Conservation (phyloP, 1,284 basidiomycete species). For the Ganoderma lingzhi region DNA sequence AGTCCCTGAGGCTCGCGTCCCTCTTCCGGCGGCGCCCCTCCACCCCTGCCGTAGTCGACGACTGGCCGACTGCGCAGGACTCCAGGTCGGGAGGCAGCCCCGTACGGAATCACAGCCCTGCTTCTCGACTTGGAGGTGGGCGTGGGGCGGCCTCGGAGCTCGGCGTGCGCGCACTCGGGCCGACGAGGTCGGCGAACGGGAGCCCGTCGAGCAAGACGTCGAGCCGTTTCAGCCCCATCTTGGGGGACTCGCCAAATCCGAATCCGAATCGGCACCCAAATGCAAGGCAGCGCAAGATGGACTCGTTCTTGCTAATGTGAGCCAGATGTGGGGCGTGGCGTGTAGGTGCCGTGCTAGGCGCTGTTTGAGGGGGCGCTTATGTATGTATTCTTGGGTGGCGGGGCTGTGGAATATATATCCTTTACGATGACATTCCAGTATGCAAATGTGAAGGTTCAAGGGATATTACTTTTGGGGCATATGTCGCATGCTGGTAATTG, state of each 20-base stretch:
- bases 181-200: neutral
- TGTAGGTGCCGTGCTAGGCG: neutral
- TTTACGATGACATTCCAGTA: too few relatives aligned
- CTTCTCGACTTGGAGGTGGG: slow-evolving; percentile 3
- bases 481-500: too few relatives aligned
- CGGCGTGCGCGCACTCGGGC: neutral
- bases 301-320: slow-evolving; percentile 29
- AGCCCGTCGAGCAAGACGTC: slow-evolving; percentile 7
- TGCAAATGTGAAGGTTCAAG: too few relatives aligned
- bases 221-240: slow-evolving; percentile 4
- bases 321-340: neutral
- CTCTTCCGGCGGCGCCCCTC: slow-evolving; percentile 24
- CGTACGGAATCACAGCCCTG: neutral
- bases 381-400: slow-evolving; percentile 10
- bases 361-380: neutral
- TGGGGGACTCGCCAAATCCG: neutral
- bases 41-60: slow-evolving; percentile 18
- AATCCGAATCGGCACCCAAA: neutral
- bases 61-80: slow-evolving; percentile 5
- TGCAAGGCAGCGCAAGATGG: slow-evolving; percentile 10
- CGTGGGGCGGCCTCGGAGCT: slow-evolving; percentile 4
- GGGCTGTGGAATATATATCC: neutral
- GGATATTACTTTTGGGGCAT: too few relatives aligned
- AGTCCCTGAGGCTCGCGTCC: slow-evolving; percentile 17
- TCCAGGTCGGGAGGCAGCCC: slow-evolving; percentile 15